A percentile compares a stretch with the other conserved stretches of the same genome.
phyloP scores from a whole-genome alignment of 1,139 yeast genomes.

The Maudiozyma humilis region DNA sequence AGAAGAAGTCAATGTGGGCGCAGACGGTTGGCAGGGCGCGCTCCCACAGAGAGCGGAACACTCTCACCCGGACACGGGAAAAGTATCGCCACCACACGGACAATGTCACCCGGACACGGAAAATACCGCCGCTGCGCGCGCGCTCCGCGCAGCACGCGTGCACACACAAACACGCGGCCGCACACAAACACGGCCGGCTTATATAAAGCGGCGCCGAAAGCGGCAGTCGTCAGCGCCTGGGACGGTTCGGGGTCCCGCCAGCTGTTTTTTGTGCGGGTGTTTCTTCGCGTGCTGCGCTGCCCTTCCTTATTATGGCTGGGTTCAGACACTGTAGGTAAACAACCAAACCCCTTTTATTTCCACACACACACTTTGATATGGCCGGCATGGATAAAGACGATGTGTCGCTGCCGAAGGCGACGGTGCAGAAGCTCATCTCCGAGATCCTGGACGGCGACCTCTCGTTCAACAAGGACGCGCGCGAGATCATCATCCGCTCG shows the following conservation, averaged over 20 bases:
- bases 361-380: conserved; percentile 4
- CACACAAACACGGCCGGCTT: background rate
- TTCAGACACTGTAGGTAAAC: too few species aligned
- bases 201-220: background rate
- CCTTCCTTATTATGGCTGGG: too few species aligned
- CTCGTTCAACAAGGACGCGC: conserved; percentile 84
- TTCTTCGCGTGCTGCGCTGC: too few species aligned
- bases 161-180: too few species aligned
- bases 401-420: conserved; percentile 41
- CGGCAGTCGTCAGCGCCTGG: background rate
- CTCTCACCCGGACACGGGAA: background rate
- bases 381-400: conserved; percentile 16
- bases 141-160: background rate
- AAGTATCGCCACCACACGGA: too few species aligned
- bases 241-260: background rate
- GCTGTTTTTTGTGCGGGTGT: background rate
- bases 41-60: too few species aligned
- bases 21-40: too few species aligned
- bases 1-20: background rate
- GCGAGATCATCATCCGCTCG: conserved; percentile 92
- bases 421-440: conserved; percentile 88
- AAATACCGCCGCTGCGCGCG: background rate
- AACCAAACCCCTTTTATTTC: too few species aligned
- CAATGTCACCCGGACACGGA: background rate
- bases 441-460: conserved; percentile 78